Evolutionary conservation across 768 basidiomycete species (phyloP), one percentile per base, ranked within the genome.

Genomic region (Cystobasidium onofrii): DNA sequence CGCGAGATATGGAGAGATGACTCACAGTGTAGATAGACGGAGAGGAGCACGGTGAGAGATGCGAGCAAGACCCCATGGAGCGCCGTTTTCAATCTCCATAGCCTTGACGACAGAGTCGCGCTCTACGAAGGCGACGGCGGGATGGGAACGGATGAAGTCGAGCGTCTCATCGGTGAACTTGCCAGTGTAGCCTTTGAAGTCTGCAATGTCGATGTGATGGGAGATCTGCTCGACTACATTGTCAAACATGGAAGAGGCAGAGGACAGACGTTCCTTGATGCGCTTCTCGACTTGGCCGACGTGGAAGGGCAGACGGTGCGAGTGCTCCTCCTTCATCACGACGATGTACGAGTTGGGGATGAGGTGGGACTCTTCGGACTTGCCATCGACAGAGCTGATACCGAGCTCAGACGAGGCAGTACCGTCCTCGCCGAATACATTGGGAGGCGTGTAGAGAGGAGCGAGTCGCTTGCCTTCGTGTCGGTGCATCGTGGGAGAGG

Each of bases 341-440:
- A 98, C 87, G 76, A 98, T 92, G 83, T 97, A 98, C n/a, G 91
- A 90, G 84, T 94, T 89, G 83, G 89, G 88, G 80, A 94, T 83
- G 72, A 79, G 70, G 76, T 79, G 78, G 20, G 69, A 70, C 15
- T 71, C 54, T 25, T 10, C 36, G 12, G 17, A 1, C 7, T n/a
- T 29, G 9, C n/a, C 52, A 39, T 34, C 29, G 33, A 29, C 12
- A 20, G 29, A 29, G 25, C 27, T 60, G 25, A 50, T 46, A 6
- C 65, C 65, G 15, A 67, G 23, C 23, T 46, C 65, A n/a, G n/a
- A n/a, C n/a, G n/a, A n/a, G 41, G 41, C 13, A n/a, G 23, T 36
- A 2, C 25, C 55, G 33, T 46, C 69, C 18, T 34, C 46, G 10
- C 66, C 54, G 27, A 71, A 71, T 6, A 71, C 55, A 29, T 71